Base-by-base conservation (phyloP, 2,329 filamentous ascomycete species). In the Talaromyces islandicus region DNA sequence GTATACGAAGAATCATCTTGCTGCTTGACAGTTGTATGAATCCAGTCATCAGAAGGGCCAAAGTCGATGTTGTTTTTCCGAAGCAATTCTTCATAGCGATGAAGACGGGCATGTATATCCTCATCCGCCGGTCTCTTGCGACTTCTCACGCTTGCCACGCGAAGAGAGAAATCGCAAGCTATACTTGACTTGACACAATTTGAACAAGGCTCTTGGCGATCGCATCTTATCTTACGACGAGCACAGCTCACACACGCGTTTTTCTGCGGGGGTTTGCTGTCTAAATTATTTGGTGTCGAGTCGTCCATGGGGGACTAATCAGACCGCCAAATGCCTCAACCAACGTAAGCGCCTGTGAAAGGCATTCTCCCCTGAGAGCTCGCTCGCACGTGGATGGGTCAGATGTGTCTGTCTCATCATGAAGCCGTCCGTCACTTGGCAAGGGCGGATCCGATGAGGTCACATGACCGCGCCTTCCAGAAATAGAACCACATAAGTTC, bases 221-320 rank as follows among this genome's bases (percentile, higher is more conserved):
- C 85, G 73, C 87, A 90, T 62, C 85, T 85, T 53, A 90, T 82
- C 71, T 90, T 90, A 60, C 87, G 83, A 70, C 88, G 86, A 86
- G 78, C 19, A 89, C 80, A 68, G 88, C 91, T 56, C 80, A 35
- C 21, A 24, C 57, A 59, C 46, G 72, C 68, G 25, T 56, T 29
- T 24, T 46, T 56, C 35, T 56, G 54, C 21, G 25, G 35, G 14
- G 38, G 4, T 56, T 48, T 56, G 30, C 38, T 52, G 48, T 29
- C 48, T n/a, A 25, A 7, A 27, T 17, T 17, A 30, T 21, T 25
- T 17, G 48, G 12, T 4, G 48, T 52, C 48, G 25, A 27, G 25
- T 52, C 48, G 48, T 52, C 48, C 48, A 52, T 52, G 14, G 14
- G 17, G 48, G 43, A n/a, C 21, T 10, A 10, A 46, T 46, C 43